Base-by-base conservation (phyloP, 2,329 filamentous ascomycete species). In the Rutstroemia sp. region DNA sequence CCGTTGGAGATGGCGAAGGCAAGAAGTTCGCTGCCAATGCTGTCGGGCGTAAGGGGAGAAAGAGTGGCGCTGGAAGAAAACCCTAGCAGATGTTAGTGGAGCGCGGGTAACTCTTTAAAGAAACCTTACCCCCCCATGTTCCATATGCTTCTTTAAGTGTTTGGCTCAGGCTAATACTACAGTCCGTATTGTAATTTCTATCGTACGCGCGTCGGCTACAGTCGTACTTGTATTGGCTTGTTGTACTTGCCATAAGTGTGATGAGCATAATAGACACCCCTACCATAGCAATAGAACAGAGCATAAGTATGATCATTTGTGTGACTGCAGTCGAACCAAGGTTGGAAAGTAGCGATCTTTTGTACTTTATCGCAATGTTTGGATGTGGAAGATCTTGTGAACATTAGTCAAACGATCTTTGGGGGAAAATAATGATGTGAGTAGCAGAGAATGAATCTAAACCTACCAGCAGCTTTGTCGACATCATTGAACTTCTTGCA, bases 281-380 rank as follows among this genome's bases (percentile, higher is more conserved):
- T 4, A 60, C 3, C 61, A 64, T 58, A 2, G 37, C 52, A 7
- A 63, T 19, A 3, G 59, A 62, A 27, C 49, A 58, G 19, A 60
- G 54, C 58, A 60, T 62, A 1, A 64, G 45, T 9, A 62, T 60
- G 2, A 64, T 54, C 61, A 64, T 62, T 19, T 64, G 61, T 1
- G 51, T 56, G 14, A 64, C 60, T 4, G 62, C 61, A 2, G 54
- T 64, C 1, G 57, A 58, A 0, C 62, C 61, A 4, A 63, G 57
- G 19, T 62, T 63, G 2, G 62, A 64, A 2, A 64, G 57, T 1
- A 64, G 51, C 1, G 62, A 64, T 8, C 54, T 44, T 42, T 63
- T 64, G 51, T 62, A 63, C 27, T 64, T 65, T 53, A 65, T 64
- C 9, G 62, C 57, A 18, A 62, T 61, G 37, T 49, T 62, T n/a